Base-by-base conservation (phyloP, 257 asterid genomes). In the Gentiana straminea region DNA sequence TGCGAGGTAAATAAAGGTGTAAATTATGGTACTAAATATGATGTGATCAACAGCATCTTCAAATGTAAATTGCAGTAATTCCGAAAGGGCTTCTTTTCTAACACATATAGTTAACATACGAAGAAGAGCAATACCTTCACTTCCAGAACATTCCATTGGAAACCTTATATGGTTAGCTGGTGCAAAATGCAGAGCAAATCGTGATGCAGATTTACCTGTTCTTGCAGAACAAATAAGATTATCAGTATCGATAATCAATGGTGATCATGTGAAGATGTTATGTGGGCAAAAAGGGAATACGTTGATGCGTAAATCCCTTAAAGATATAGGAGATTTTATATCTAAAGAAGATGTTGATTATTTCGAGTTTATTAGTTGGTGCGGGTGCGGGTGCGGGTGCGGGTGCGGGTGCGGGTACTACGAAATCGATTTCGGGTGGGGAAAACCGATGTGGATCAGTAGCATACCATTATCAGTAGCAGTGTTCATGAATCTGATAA, bases 281-380 rank as follows among this genome's bases (percentile, higher is more conserved):
- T 45, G 55, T 35, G 73, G 83, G 4, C 70, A 67, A 1, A 72
- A 77, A 33, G 94, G 87, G 52, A 32, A 52, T 0, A 35, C 35
- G 15, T 44, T 34, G 67, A 84, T 84, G 84, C 35, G 65, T 0
- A 70, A 67, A 24, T 48, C 71, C 52, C 35, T 84, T 8, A 67
- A 79, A 41, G 88, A 81, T 64, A 73, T 88, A 1, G 79, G 65
- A 48, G 94, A 74, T 2, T 54, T 74, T 36, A 85, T 77, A 4
- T 43, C 68, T 8, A 59, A 36, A 56, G 70, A 73, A 13, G 70
- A 51, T n/a, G 81, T 70, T 65, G 77, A 77, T 54, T 75, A 74
- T 36, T 58, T 73, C 44, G 88, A 82, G 1, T 82, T 84, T 61
- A 79, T 79, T 1, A 89, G 97, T 51, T 85, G 95, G 97, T 79